Evolutionary conservation across 2,329 filamentous ascomycete species (phyloP), one percentile per base, ranked within the genome.

Genomic region (Colletotrichum spaethianum): DNA sequence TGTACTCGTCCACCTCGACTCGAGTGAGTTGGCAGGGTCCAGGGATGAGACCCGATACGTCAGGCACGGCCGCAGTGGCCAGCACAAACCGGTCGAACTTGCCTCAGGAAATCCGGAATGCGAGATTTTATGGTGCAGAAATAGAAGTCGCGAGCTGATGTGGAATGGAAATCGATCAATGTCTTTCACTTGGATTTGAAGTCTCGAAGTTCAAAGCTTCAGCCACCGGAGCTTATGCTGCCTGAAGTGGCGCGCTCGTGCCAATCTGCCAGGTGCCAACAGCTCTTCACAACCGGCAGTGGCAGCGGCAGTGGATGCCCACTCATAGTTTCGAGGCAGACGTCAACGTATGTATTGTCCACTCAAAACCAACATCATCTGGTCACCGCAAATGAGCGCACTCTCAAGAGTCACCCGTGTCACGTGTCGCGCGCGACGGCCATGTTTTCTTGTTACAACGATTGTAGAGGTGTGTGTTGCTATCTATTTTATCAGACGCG

Each of bases 31-130:
- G 42, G 56, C 64, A 20, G 52, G 36, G 28, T 68, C 33, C 52
- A 68, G 67, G 69, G 59, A 33, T 67, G 46, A 31, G 57, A 63
- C 56, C 68, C 42, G n/a, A 36, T 68, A 46, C 60, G 52, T 56
- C 42, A 72, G 57, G 69, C 26, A 33, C 64, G 57, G 64, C 69
- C 57, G 36, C 57, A 72, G 42, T 62, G 42, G 64, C 69, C 69
- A 72, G 50, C 64, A n/a, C 57, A 53, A 57, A 18, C 16, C 42
- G 38, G 48, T 36, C 40, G 66, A 44, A 23, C 50, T 26, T 62
- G 64, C 28, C 59, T 33, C 48, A 9, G 8, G 11, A 56, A 26
- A 31, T 40, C 23, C 28, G 16, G 3, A 63, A 40, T n/a, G n/a
- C 20, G 26, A 31, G 33, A 4, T 18, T 28, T 63, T 40, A 38